Conservation (phyloP, 352 stramenopile genomes). For the Globisporangium mamillatum region DNA sequence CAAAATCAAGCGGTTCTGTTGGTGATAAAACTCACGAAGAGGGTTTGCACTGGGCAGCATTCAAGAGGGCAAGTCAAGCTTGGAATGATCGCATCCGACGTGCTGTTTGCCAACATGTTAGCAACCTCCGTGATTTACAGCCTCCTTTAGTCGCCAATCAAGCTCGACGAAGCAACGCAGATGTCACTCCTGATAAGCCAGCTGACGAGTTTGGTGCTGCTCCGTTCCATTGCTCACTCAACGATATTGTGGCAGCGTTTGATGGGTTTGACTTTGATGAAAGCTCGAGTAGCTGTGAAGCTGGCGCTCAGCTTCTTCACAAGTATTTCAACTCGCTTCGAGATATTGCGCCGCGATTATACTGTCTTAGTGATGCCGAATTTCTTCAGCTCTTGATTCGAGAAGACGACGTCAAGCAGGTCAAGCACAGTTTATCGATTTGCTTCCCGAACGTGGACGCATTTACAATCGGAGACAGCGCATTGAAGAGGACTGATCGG, state of each 20-base stretch:
- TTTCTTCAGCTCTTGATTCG: constrained; percentile 40
- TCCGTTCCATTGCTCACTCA: constrained; percentile 26
- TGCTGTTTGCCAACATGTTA: constrained; percentile 8
- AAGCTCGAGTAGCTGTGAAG: constrained; percentile 34
- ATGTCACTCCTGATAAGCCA: neutral
- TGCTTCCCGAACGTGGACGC: constrained; percentile 39
- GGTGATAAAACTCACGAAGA: constrained; percentile 15
- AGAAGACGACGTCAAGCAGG: constrained; percentile 35
- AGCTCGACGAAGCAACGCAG: neutral
- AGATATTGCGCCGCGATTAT: constrained; percentile 38
- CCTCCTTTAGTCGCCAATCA: neutral
- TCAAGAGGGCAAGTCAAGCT: constrained; percentile 9
- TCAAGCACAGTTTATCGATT: constrained; percentile 25
- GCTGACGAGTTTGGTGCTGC: constrained; percentile 19
- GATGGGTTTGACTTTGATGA: constrained; percentile 56
- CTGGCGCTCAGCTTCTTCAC: constrained; percentile 32
- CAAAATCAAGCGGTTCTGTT: constrained; percentile 16
- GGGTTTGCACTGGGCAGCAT: constrained; percentile 15
- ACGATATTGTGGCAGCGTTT: constrained; percentile 42
- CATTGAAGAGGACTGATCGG: neutral
- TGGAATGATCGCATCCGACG: constrained; percentile 16
- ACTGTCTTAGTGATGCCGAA: constrained; percentile 32
- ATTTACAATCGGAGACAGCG: constrained; percentile 25
- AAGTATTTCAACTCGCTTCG: constrained; percentile 38
- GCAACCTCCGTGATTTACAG: neutral